Percentiles rank a stretch among this genome's conserved stretches.
Conservation (phyloP, 805 yeast species). For the Yarrowia hollandica region DNA sequence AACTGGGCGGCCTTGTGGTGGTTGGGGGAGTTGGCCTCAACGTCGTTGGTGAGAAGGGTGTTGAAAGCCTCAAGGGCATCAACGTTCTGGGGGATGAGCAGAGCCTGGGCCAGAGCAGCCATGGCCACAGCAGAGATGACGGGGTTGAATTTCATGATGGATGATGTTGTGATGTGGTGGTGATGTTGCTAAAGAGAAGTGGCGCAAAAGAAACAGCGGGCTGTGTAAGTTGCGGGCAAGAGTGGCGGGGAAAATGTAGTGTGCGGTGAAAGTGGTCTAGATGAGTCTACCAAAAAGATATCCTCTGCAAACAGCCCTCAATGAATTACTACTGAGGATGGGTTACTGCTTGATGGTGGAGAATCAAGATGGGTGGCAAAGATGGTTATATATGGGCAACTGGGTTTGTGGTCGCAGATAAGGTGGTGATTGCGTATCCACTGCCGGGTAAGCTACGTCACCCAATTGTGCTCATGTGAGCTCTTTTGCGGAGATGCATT, state of each 20-base stretch:
- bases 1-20: slow-evolving; percentile 30
- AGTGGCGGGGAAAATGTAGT: not conserved
- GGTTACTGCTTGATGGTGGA: slow-evolving; percentile 24
- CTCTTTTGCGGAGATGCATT: slow-evolving; percentile 21
- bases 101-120: slow-evolving; percentile 49
- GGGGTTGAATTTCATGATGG: slow-evolving; percentile 35
- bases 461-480: slow-evolving; percentile 24
- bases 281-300: slow-evolving; percentile 16
- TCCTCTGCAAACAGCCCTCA: slow-evolving; percentile 28
- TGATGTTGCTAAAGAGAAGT: slow-evolving; percentile 13
- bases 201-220: slow-evolving; percentile 6
- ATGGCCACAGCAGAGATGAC: slow-evolving; percentile 34
- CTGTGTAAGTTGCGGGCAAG: too few species aligned
- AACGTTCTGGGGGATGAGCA: slow-evolving; percentile 61
- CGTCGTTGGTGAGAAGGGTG: slow-evolving; percentile 29
- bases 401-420: slow-evolving; percentile 18
- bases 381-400: slow-evolving; percentile 19
- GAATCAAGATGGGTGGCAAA: slow-evolving; percentile 18
- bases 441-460: slow-evolving; percentile 24
- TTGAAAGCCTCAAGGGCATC: slow-evolving; percentile 46
- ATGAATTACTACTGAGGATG: not conserved
- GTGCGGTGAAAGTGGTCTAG: not conserved
- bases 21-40: slow-evolving; percentile 33
- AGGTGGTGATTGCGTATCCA: slow-evolving; percentile 28
- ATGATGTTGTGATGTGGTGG: not conserved